Percentiles rank a stretch among this genome's conserved stretches.
Evolutionary conservation across 345 rosid genomes (phyloP).

Genomic region (Acer campestre): DNA sequence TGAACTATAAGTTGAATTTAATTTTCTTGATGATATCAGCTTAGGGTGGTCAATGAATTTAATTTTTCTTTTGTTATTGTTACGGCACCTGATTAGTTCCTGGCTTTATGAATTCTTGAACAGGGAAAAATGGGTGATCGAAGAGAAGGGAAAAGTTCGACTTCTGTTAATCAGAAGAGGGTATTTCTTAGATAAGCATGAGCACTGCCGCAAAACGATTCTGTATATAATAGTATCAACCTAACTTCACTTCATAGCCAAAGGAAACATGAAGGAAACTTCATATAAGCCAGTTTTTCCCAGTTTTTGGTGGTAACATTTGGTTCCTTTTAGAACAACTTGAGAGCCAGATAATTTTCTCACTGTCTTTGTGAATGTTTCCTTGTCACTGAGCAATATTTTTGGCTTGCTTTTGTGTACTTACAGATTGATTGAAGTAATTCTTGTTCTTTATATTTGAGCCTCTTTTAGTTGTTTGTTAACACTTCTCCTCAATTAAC

Average conservation of each 20-base stretch:
- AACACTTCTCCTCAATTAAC: not conserved
- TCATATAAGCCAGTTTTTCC: not conserved
- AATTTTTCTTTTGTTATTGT: not conserved
- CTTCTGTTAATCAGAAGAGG: not conserved
- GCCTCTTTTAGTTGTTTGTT: not conserved
- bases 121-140: slow-evolving; percentile 28
- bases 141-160: slow-evolving; percentile 19
- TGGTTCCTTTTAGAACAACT: not conserved
- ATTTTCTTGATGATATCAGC: not conserved
- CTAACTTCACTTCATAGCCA: not conserved
- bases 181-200: slow-evolving; percentile 11
- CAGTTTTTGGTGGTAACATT: slow-evolving; percentile 11
- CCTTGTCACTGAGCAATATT: not conserved
- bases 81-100: not conserved
- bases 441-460: not conserved
- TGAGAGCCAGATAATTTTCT: not conserved
- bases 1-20: not conserved
- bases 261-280: not conserved
- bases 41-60: not conserved
- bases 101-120: slow-evolving; percentile 8
- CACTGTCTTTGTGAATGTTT: not conserved
- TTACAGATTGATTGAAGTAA: not conserved
- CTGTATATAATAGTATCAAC: slow-evolving; percentile 8
- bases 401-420: not conserved
- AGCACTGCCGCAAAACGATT: not conserved